Evolutionary conservation across 2,329 filamentous ascomycete genomes (phyloP).

Genomic region (Epichloe scottii): DNA sequence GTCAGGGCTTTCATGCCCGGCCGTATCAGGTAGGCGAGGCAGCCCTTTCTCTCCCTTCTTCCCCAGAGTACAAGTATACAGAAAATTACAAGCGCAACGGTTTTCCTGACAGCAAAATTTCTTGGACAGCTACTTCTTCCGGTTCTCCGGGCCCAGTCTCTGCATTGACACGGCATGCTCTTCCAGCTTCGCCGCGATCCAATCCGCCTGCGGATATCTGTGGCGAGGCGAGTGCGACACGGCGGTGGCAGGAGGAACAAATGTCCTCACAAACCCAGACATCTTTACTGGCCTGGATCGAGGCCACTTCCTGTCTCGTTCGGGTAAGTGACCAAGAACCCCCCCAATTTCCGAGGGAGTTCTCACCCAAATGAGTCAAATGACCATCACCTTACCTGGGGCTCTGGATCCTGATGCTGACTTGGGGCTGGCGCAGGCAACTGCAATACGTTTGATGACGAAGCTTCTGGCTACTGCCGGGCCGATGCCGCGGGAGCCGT

Average conservation of each 20-base stretch:
- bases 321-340: no score
- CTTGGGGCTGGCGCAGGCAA: no score
- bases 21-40: conserved; percentile 46
- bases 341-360: no score
- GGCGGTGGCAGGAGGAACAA: conserved; percentile 2
- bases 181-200: conserved; percentile 55
- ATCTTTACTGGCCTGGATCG: conserved; percentile 1
- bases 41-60: no score
- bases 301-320: no score
- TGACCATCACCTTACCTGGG: no score
- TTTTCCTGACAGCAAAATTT: not conserved
- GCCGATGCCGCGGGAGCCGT: conserved; percentile 64
- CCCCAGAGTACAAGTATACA: no score
- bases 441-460: conserved; percentile 3
- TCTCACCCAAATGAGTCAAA: no score
- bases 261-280: conserved; percentile 8
- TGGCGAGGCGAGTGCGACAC: conserved; percentile 5
- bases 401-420: no score
- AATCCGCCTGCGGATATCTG: conserved; percentile 3
- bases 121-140: conserved; percentile 52
- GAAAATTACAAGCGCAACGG: no score
- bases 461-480: conserved; percentile 70
- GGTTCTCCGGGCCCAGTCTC: conserved; percentile 61
- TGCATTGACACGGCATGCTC: conserved; percentile 69
- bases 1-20: conserved; percentile 38